phyloP scores from a whole-genome alignment of 495 filamentous ascomycete species.

The Pseudomonodictys pantanalensis region DNA sequence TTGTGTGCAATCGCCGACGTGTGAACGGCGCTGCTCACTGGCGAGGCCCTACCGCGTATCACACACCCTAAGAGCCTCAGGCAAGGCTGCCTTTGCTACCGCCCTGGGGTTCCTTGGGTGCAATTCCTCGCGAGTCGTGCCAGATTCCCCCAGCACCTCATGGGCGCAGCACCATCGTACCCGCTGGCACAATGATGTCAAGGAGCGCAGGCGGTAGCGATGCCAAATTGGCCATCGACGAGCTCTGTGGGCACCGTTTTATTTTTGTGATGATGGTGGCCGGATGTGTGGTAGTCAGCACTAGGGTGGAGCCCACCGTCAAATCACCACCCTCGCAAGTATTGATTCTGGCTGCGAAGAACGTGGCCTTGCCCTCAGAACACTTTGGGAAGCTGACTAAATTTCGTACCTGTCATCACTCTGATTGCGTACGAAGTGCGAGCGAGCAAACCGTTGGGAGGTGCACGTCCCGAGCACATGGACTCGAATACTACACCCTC shows the following conservation, averaged over 20 bases:
- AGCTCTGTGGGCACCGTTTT: background rate
- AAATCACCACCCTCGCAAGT: background rate
- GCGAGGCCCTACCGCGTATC: too few species aligned
- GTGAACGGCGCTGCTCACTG: too few species aligned
- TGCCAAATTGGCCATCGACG: background rate
- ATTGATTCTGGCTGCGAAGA: background rate
- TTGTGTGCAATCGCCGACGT: background rate
- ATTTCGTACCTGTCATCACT: background rate
- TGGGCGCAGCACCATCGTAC: background rate
- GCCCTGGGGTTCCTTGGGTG: too few species aligned
- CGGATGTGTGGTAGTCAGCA: background rate
- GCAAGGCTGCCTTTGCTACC: too few species aligned
- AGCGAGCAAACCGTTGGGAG: background rate
- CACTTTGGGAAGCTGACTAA: conserved; percentile 5
- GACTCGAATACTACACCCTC: conserved; percentile 17
- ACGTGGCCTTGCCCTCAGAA: background rate
- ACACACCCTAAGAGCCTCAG: too few species aligned
- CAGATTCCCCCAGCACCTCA: background rate
- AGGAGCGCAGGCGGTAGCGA: background rate
- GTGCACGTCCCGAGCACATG: conserved; percentile 4
- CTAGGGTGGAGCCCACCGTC: background rate
- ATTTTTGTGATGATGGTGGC: background rate
- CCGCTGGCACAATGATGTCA: background rate
- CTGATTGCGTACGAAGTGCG: background rate
- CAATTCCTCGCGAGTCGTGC: too few species aligned